phyloP scores from a whole-genome alignment of 768 basidiomycete genomes.

The Panus rudis region DNA sequence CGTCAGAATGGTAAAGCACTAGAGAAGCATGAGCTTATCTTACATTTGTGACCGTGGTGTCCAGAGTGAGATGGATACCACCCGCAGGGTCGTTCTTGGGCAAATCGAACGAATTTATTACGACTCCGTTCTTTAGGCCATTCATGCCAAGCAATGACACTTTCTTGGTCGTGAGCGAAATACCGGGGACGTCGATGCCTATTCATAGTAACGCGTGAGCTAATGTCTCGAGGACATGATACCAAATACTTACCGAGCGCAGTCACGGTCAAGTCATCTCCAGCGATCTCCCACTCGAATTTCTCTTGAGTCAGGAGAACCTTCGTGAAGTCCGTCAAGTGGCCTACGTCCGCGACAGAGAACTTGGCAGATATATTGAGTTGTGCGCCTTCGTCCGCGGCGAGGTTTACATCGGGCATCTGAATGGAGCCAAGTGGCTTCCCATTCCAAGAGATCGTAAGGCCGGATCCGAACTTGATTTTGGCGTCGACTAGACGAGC shows the following conservation, averaged over 20 bases:
- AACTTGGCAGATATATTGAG: constrained; percentile 51
- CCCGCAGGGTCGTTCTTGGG: constrained; percentile 66
- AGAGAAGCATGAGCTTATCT: constrained; percentile 14
- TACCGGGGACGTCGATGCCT: constrained; percentile 54
- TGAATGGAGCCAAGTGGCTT: constrained; percentile 50
- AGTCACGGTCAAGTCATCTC: constrained; percentile 54
- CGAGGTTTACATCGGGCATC: constrained; percentile 51
- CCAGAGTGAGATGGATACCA: constrained; percentile 60
- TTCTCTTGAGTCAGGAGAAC: constrained; percentile 53
- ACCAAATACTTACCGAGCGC: background rate
- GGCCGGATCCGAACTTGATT: constrained; percentile 57
- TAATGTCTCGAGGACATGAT: background rate
- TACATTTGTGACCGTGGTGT: constrained; percentile 55
- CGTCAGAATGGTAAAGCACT: constrained; percentile 6
- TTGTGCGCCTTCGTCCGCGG: constrained; percentile 57
- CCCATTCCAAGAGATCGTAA: constrained; percentile 55
- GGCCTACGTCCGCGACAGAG: constrained; percentile 46
- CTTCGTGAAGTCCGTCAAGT: constrained; percentile 62
- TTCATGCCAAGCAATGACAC: constrained; percentile 68
- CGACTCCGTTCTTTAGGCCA: constrained; percentile 54
- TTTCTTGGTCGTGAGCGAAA: constrained; percentile 46
- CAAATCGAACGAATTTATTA: constrained; percentile 61
- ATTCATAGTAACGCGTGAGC: background rate
- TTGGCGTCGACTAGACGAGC: constrained; percentile 49
- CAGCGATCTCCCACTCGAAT: constrained; percentile 66